phyloP scores from a whole-genome alignment of 345 rosid species.

The Cardamine occulta region DNA sequence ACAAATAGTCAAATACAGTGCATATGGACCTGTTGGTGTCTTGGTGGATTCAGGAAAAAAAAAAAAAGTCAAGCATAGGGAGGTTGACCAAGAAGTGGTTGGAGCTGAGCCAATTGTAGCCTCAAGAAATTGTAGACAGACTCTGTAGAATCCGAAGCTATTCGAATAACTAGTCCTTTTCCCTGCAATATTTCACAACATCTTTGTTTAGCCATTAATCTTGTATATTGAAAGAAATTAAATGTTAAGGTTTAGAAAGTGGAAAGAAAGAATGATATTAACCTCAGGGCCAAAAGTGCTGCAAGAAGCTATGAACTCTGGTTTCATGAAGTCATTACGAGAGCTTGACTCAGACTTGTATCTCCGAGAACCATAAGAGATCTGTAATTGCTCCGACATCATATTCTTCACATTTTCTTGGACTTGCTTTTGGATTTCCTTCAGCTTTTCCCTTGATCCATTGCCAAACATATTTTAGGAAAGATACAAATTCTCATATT shows the following conservation, averaged over 20 bases:
- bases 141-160: constrained; percentile 85
- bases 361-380: constrained; percentile 48
- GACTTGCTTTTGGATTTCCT: constrained; percentile 62
- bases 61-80: constrained; percentile 56
- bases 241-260: background rate
- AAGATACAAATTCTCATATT: background rate
- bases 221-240: background rate
- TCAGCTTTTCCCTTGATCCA: constrained; percentile 66
- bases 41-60: background rate
- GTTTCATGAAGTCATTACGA: constrained; percentile 46
- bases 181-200: constrained; percentile 52
- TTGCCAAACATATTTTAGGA: constrained; percentile 28
- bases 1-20: background rate
- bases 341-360: constrained; percentile 40
- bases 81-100: constrained; percentile 67
- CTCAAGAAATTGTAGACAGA: constrained; percentile 77
- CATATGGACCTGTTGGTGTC: background rate
- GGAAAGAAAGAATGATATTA: background rate
- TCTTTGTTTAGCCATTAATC: constrained; percentile 4
- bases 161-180: constrained; percentile 66
- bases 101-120: constrained; percentile 60
- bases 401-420: constrained; percentile 78
- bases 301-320: constrained; percentile 75
- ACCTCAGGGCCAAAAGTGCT: constrained; percentile 87
- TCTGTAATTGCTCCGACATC: constrained; percentile 72